These are phyloP conservation scores for Houttuynia cordata DNA, from an alignment of 164 flowering plant genomes.

Conservation along the genomic window DNA sequence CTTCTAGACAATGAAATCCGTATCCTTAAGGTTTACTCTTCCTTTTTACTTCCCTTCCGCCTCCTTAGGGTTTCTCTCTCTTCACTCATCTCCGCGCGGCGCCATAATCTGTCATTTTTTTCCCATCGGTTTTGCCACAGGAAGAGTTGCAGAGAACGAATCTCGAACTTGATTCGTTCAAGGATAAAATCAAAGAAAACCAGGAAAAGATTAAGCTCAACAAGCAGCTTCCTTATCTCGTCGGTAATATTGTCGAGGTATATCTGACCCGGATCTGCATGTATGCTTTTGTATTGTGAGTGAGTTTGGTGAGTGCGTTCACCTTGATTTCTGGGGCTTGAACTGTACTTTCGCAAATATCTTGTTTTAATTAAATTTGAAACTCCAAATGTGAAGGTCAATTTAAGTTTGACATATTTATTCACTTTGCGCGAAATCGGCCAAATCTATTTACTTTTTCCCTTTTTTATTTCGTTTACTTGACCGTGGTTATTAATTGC, in stretches of 20 bases:
- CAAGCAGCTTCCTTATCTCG: constrained; percentile 44
- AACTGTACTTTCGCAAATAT: no score
- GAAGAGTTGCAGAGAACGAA: constrained; percentile 75
- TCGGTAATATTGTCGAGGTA: constrained; percentile 90
- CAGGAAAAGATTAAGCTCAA: constrained; percentile 19
- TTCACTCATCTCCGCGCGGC: neutral
- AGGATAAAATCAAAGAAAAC: constrained; percentile 86
- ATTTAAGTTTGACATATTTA: no score
- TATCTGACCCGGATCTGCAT: no score
- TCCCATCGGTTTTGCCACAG: constrained; percentile 12
- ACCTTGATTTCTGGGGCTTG: no score
- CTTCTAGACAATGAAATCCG: constrained; percentile 45
- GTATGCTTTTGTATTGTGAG: no score
- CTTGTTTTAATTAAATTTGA: no score
- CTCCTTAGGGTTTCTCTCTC: neutral
- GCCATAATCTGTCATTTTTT: no score
- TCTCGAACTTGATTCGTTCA: constrained; percentile 59
- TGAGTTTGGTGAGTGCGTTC: no score
- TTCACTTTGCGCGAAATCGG: no score
- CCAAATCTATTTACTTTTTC: no score
- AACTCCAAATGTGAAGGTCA: no score
- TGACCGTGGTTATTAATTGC: neutral
- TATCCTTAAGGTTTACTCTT: constrained; percentile 5
- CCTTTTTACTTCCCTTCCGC: neutral
- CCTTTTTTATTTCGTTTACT: no score